Base-by-base conservation (phyloP, 306 rosid genomes). In the Sechiopsis laciniata region DNA sequence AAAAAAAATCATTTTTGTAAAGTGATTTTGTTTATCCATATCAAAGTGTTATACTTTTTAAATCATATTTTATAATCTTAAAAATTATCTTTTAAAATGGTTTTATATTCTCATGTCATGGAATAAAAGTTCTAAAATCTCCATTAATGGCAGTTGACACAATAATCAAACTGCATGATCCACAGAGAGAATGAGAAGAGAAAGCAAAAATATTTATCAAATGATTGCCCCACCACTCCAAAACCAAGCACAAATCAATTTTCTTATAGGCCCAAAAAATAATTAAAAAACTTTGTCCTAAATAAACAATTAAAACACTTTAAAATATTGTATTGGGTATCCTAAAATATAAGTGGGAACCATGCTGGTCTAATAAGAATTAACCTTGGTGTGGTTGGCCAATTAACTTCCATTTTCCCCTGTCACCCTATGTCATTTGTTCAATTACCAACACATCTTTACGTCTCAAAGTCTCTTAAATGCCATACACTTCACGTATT, bases 331-430 rank as follows among this genome's bases (percentile, higher is more conserved):
- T 83, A 80, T 79, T 83, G 79, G 82, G 78, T 90, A 84, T 88
- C 88, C 77, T 65, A 75, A 79, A 75, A 46, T 68, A 3, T 68
- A 20, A 45, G 73, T 93, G 98, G 94, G 81, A 79, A 78, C 77
- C 88, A 75, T 74, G 89, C 75, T 93, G 90, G 91, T 80, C 98
- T 88, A 88, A 93, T 93, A 82, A 80, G 80, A 87, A 64, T 0
- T 67, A 58, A 51, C 75, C 75, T 86, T 83, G 77, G 87, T 88
- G 96, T 82, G 80, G 79, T 59, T 80, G 82, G 78, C 90, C 90
- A 88, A 85, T 90, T 20, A 66, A 4, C 9, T 11, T 40, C 54
- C 52, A 57, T 78, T 37, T 73, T 77, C 82, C 78, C 64, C 79
- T 83, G 75, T n/a, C 70, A 54, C 70, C 72, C 74, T 61, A 75